phyloP scores from a whole-genome alignment of 139 green algal genomes.

The Pedinophyceae sp. region DNA sequence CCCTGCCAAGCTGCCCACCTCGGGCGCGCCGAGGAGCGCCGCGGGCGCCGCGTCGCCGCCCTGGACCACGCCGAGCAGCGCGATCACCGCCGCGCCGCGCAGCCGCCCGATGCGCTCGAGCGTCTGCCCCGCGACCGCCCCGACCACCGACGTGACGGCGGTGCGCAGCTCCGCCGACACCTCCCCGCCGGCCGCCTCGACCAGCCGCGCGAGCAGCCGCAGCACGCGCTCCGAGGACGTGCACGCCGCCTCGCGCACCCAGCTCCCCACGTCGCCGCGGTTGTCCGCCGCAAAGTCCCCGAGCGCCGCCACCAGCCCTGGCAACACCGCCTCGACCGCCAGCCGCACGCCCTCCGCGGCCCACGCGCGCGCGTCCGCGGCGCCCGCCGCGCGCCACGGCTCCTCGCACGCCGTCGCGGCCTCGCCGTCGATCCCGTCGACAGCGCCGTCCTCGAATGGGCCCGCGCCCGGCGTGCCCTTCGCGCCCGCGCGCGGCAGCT shows the following conservation, averaged over 20 bases:
- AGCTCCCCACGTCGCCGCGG: slow-evolving; percentile 86
- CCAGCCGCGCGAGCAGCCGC: slow-evolving; percentile 10
- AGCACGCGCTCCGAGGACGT: slow-evolving; percentile 17
- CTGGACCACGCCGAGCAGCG: background rate
- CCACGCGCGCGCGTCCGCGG: too few relatives aligned
- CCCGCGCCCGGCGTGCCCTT: background rate
- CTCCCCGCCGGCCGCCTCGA: background rate
- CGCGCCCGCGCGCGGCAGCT: slow-evolving; percentile 3
- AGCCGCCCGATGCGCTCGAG: slow-evolving; percentile 70
- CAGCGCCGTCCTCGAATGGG: background rate
- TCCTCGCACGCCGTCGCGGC: background rate
- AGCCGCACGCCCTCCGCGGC: background rate
- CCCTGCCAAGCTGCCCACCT: background rate
- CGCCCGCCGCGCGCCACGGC: background rate
- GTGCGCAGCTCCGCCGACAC: background rate
- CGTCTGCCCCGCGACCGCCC: slow-evolving; percentile 44
- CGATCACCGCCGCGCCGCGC: slow-evolving; percentile 24
- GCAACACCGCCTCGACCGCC: slow-evolving; percentile 3
- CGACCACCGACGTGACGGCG: slow-evolving; percentile 7
- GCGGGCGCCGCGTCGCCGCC: background rate
- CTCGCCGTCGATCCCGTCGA: slow-evolving; percentile 1
- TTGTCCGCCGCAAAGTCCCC: slow-evolving; percentile 89
- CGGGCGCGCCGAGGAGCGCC: background rate
- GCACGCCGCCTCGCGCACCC: slow-evolving; percentile 80
- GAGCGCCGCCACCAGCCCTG: slow-evolving; percentile 36